These are phyloP conservation scores for Austroboletus novae-zelandiae DNA, from an alignment of 1,284 basidiomycete species.

Conservation along the genomic window DNA sequence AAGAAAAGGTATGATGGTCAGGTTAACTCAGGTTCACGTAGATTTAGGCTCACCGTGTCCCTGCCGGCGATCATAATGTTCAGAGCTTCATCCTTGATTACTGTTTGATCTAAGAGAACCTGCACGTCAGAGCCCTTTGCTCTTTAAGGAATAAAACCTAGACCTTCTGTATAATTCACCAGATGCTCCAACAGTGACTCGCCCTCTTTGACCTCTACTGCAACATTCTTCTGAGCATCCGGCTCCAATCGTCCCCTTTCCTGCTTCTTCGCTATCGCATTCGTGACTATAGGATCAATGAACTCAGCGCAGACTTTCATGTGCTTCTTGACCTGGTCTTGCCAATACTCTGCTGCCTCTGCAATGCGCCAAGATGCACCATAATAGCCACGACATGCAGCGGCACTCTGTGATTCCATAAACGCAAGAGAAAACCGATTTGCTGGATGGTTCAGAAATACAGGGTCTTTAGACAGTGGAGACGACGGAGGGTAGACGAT, in stretches of 20 bases:
- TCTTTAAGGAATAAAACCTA: neutral
- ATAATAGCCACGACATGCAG: conserved; percentile 13
- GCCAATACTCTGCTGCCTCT: conserved; percentile 18
- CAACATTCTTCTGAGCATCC: neutral
- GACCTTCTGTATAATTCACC: conserved; percentile 30
- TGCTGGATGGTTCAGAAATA: conserved; percentile 15
- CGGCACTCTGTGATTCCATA: conserved; percentile 11
- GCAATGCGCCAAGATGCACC: conserved; percentile 26
- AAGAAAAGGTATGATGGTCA: conserved; percentile 3
- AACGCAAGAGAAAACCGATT: conserved; percentile 31
- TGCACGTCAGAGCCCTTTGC: neutral
- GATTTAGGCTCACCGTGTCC: conserved; percentile 35
- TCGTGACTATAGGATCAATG: conserved; percentile 30
- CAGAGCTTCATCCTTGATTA: conserved; percentile 39
- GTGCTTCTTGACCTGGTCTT: conserved; percentile 17
- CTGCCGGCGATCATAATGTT: conserved; percentile 43
- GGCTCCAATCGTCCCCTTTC: conserved; percentile 4
- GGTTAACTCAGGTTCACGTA: neutral
- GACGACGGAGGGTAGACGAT: conserved; percentile 36
- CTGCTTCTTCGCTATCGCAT: conserved; percentile 26
- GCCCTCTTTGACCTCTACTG: conserved; percentile 15
- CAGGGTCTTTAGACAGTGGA: conserved; percentile 14
- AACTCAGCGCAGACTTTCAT: conserved; percentile 22
- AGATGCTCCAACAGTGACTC: conserved; percentile 33
- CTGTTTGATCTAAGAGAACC: conserved; percentile 26